Evolutionary conservation across 805 yeast species (phyloP), one percentile per base, ranked within the genome.

Genomic region (Wickerhamomyces rabaulensis): DNA sequence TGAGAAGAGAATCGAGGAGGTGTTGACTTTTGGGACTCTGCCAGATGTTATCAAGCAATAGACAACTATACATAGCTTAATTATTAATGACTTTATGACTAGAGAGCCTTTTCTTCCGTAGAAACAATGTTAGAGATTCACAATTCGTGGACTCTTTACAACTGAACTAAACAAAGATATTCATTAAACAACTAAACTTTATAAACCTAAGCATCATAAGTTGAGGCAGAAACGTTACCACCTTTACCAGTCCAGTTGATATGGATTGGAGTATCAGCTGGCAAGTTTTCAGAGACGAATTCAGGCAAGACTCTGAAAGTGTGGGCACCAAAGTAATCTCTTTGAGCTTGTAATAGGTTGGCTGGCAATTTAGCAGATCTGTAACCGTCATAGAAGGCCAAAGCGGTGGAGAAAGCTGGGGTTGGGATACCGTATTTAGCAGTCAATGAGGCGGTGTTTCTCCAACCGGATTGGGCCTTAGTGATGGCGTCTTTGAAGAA

Each of bases 321-420:
- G 82, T 92, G 99, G 57, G 99, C 98, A 75, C 99, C 99, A 66
- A 92, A 92, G 88, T 90, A 92, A 73, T 92, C 99, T 81, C 99
- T 89, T 82, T 92, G 99, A 65, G 98, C 99, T 79, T 92, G 99
- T 69, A 92, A 79, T 74, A 92, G 80, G 85, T 92, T 92, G 58
- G 99, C 99, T 67, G 98, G 98, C 66, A 91, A 78, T 70, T 84
- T 80, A 55, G 80, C 95, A 51, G 96, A 85, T 83, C 98, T 86
- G 89, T 87, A 91, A 72, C 98, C 98, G 69, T 92, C 99, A 80
- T 88, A 94, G 90, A 92, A 92, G 49, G 97, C 75, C 72, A 92
- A 79, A 62, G 98, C 99, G 56, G 98, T 90, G 54, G 96, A 71
- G 82, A 91, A 90, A 61, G 98, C 97, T 62, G 99, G 99, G 48